These are phyloP conservation scores for Zizania latifolia DNA, from an alignment of 176 grass and related monocot species.

Conservation along the genomic window DNA sequence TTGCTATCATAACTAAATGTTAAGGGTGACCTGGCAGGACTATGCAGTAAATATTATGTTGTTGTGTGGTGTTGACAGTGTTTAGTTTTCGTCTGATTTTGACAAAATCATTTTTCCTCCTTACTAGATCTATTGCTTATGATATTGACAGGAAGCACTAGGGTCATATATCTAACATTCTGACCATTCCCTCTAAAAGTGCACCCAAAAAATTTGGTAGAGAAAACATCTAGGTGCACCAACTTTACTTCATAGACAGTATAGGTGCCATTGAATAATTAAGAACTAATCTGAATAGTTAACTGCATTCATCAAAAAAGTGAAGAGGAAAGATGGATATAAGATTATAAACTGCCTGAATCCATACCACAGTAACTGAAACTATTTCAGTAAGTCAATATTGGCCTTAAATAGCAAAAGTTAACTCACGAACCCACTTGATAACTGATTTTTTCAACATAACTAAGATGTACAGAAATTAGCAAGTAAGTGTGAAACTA, in stretches of 20 bases:
- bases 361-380: neutral
- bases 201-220: neutral
- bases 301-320: neutral
- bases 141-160: neutral
- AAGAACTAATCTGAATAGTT: neutral
- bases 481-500: neutral
- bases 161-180: neutral
- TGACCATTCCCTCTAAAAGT: neutral
- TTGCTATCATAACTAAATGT: neutral
- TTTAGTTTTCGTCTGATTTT: neutral
- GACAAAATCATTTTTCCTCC: neutral
- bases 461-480: neutral
- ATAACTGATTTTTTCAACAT: neutral
- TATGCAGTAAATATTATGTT: neutral
- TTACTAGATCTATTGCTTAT: neutral
- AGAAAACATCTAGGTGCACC: neutral
- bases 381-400: neutral
- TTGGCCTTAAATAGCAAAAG: too few relatives aligned
- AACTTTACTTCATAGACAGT: neutral
- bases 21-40: neutral
- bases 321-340: neutral
- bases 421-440: neutral
- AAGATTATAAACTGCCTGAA: neutral
- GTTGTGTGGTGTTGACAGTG: neutral
- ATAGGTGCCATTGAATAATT: neutral